phyloP scores from a whole-genome alignment of 116 monocot genomes.

The Trichopus zeylanicus region DNA sequence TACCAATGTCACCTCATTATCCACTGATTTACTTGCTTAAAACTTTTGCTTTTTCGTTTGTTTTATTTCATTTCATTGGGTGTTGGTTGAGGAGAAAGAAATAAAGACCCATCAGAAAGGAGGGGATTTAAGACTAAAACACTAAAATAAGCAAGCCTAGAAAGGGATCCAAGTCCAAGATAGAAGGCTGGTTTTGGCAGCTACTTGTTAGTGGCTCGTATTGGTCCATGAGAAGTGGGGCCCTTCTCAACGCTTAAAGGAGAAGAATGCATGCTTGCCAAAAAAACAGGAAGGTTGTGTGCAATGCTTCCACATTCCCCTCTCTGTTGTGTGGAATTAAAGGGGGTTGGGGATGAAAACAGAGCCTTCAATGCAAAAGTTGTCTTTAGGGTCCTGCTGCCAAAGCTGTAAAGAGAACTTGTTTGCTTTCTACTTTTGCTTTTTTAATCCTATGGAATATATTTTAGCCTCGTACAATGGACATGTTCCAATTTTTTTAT shows the following conservation, averaged over 20 bases:
- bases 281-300: no score
- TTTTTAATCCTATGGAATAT: not conserved
- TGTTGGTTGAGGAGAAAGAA: no score
- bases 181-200: no score
- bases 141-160: conserved; percentile 1
- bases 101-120: no score
- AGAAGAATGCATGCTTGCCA: no score
- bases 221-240: no score
- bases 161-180: not conserved
- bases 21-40: not conserved
- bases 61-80: not conserved
- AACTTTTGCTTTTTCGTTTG: not conserved
- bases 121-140: not conserved
- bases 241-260: no score
- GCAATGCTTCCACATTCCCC: no score
- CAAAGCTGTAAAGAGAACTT: not conserved
- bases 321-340: no score
- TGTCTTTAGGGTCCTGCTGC: not conserved
- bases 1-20: not conserved
- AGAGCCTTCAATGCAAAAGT: conserved; percentile 1
- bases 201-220: no score
- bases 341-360: not conserved
- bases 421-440: not conserved
- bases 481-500: not conserved
- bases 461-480: not conserved